These are phyloP conservation scores for Phyllosticta paracitricarpa DNA, from an alignment of 2,329 filamentous ascomycete genomes.

Conservation along the genomic window DNA sequence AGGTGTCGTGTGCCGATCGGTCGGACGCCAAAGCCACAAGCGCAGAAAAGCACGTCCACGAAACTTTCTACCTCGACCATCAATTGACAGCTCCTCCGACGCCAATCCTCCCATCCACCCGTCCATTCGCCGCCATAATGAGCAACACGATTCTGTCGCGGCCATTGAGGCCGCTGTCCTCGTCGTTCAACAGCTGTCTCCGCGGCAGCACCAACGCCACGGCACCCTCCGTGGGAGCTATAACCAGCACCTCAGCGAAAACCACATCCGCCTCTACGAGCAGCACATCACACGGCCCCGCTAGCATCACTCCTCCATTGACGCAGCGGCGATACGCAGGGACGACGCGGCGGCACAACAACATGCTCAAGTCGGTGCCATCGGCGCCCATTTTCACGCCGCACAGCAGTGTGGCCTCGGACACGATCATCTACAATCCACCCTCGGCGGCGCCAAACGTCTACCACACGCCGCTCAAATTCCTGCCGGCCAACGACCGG, in stretches of 20 bases:
- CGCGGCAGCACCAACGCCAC: conserved; percentile 1
- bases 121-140: neutral
- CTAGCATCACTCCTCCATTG: neutral
- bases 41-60: neutral
- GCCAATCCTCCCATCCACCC: neutral
- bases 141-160: conserved; percentile 7
- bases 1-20: neutral
- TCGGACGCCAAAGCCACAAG: neutral
- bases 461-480: conserved; percentile 55
- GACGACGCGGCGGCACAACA: conserved; percentile 3
- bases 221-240: neutral
- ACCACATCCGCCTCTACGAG: neutral
- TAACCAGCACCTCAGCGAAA: neutral
- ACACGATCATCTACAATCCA: conserved; percentile 55
- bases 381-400: neutral
- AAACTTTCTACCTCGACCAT: neutral
- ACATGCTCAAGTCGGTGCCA: conserved; percentile 2
- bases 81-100: neutral
- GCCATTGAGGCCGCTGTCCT: conserved; percentile 7
- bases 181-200: conserved; percentile 1
- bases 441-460: conserved; percentile 53
- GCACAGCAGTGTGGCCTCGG: conserved; percentile 19
- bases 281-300: neutral
- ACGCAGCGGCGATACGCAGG: conserved; percentile 6
- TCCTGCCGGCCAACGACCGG: conserved; percentile 50